Evolutionary conservation across 768 basidiomycete genomes (phyloP).

Genomic region (Lactifluus subvellereus): DNA sequence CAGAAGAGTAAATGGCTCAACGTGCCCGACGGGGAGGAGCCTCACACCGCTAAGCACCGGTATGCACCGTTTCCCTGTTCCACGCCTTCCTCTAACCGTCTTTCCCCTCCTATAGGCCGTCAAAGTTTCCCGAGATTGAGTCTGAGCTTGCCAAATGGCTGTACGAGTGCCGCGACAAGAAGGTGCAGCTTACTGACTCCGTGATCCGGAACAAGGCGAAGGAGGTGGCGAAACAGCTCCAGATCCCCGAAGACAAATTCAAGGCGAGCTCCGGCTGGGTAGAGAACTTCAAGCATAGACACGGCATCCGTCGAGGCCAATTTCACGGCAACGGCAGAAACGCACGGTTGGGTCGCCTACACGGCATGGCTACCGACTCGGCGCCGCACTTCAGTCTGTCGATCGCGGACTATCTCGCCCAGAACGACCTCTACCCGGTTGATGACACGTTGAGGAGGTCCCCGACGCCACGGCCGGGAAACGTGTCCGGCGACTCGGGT

Average conservation of each 20-base stretch:
- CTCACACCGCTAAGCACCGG: slow-evolving; percentile 67
- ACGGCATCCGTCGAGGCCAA: slow-evolving; percentile 64
- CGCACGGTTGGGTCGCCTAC: slow-evolving; percentile 17
- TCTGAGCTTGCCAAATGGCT: slow-evolving; percentile 56
- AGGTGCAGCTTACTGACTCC: slow-evolving; percentile 56
- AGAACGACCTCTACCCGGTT: slow-evolving; percentile 16
- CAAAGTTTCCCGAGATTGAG: slow-evolving; percentile 79
- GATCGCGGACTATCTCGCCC: slow-evolving; percentile 21
- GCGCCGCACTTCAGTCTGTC: slow-evolving; percentile 17
- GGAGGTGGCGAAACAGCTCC: slow-evolving; percentile 51
- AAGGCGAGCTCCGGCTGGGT: slow-evolving; percentile 92
- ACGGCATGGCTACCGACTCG: slow-evolving; percentile 8
- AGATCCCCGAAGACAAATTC: slow-evolving; percentile 66
- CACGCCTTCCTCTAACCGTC: slow-evolving; percentile 10
- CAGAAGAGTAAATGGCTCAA: slow-evolving; percentile 78
- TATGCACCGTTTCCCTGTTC: slow-evolving; percentile 29
- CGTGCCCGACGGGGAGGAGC: slow-evolving; percentile 51
- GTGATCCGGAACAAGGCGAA: slow-evolving; percentile 61
- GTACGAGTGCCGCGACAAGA: slow-evolving; percentile 44
- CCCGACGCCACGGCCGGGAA: slow-evolving; percentile 17
- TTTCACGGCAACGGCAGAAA: slow-evolving; percentile 42
- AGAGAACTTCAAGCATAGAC: slow-evolving; percentile 84
- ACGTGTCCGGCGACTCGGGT: slow-evolving; percentile 14
- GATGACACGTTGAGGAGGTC: slow-evolving; percentile 23
- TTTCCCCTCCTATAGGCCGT: slow-evolving; percentile 44